Base-by-base conservation (phyloP, 805 yeast species). In the Saccharomycopsis amapae region DNA sequence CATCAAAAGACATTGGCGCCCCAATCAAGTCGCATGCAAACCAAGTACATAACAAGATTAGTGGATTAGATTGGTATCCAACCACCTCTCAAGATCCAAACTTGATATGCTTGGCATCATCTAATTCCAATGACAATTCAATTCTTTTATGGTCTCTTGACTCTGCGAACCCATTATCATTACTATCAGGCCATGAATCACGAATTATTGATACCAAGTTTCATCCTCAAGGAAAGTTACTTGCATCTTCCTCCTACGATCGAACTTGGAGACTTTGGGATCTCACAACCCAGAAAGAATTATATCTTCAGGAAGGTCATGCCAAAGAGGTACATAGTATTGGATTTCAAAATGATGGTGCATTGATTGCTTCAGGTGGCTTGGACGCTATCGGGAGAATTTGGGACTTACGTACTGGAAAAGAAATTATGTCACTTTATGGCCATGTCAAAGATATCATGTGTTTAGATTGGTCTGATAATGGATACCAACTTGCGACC, bases 191-290 rank as follows among this genome's bases (percentile, higher is more conserved):
- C 37, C 86, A 75, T 62, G 67, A 64, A 19, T 65, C 58, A 9
- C 69, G 96, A 46, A 79, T 88, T 0, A 71, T 82, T 1, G 67
- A 73, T 15, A 62, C 80, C 0, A 72, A 73, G 30, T 75, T 78
- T 51, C 95, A 88, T 61, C 95, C 95, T 1, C 54, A 65, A 3
- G 78, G 79, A 1, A 53, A 61, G 2, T 75, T 60, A 53, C 51
- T 83, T 1, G 84, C 79, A 0, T 72, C 85, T 9, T 82, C 95
- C 0, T 88, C 96, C 0, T 81, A 73, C 56, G 97, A 90, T 62
- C 71, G 70, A 53, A 85, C 96, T 0, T 90, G 96, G 96, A 73
- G 86, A 50, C 60, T 86, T 2, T 89, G 95, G 95, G 96, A 90
- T 60, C 53, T 78, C 0, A 63, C 65, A 10, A 72, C 68, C 3